phyloP scores from a whole-genome alignment of 805 yeast species.

The Lachancea thermotolerans region DNA sequence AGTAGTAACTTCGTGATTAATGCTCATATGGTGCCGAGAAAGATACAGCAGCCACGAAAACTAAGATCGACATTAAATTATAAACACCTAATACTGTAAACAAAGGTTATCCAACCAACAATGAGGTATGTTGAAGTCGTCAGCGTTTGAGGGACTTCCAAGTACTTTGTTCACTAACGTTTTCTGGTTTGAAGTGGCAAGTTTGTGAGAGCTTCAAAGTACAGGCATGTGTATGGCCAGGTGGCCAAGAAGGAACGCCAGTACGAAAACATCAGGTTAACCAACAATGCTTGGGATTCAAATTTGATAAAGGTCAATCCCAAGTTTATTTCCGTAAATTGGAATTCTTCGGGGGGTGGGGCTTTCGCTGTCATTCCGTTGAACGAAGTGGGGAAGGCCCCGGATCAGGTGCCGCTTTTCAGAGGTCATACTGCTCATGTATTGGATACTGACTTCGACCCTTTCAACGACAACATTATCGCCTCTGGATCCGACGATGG shows the following conservation, averaged over 20 bases:
- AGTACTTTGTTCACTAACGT: conserved; percentile 2
- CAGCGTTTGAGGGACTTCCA: neutral
- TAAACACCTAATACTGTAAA: no score
- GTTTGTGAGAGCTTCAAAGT: conserved; percentile 94
- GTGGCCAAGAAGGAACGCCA: conserved; percentile 48
- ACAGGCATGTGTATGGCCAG: conserved; percentile 94
- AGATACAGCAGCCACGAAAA: neutral
- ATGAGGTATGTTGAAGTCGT: conserved; percentile 1
- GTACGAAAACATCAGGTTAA: conserved; percentile 51
- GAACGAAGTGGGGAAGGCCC: conserved; percentile 81
- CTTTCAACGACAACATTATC: conserved; percentile 68
- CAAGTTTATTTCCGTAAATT: conserved; percentile 75
- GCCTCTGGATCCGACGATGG: conserved; percentile 82
- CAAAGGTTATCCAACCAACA: neutral
- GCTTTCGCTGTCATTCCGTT: conserved; percentile 93
- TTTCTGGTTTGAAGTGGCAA: conserved; percentile 46
- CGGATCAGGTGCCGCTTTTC: conserved; percentile 87
- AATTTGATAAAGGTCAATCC: conserved; percentile 85
- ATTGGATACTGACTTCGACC: conserved; percentile 91
- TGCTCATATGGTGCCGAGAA: neutral
- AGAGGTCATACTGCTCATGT: conserved; percentile 96
- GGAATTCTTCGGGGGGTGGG: conserved; percentile 97
- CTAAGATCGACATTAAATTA: no score
- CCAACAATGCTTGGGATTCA: conserved; percentile 95
- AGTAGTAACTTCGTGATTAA: no score